These are phyloP conservation scores for Backusella luteola DNA, from an alignment of 192 early-diverging fungal genomes.

Conservation along the genomic window DNA sequence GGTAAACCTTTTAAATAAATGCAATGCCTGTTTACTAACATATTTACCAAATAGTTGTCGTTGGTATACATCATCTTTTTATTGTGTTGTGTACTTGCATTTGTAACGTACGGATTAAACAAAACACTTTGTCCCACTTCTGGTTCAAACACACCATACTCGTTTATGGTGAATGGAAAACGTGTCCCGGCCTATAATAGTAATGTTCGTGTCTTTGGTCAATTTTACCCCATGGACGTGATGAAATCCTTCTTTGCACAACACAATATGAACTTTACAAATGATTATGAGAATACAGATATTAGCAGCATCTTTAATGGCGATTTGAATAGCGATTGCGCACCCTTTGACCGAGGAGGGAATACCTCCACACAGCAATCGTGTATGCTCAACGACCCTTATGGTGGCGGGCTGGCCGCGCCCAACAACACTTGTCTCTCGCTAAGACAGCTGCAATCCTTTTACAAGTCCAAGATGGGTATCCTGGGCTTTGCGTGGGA, in stretches of 20 bases:
- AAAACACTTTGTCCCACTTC: slow-evolving; percentile 33
- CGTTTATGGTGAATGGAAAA: slow-evolving; percentile 8
- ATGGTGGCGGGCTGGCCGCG: slow-evolving; percentile 21
- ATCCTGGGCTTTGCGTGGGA: slow-evolving; percentile 31
- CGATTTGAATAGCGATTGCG: slow-evolving; percentile 19
- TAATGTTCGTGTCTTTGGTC: slow-evolving; percentile 34
- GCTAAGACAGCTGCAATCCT: slow-evolving; percentile 1
- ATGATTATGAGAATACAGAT: slow-evolving; percentile 32
- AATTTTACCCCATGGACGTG: slow-evolving; percentile 22
- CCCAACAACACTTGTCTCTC: slow-evolving; percentile 27
- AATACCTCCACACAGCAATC: neutral
- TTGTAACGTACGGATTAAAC: slow-evolving; percentile 46
- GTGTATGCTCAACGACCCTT: slow-evolving; percentile 20
- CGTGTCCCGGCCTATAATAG: slow-evolving; percentile 15
- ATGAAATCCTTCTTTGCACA: slow-evolving; percentile 22
- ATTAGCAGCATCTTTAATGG: slow-evolving; percentile 35
- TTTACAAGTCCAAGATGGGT: neutral
- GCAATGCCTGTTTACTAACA: neutral
- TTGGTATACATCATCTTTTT: slow-evolving; percentile 38
- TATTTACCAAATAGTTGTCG: slow-evolving; percentile 16
- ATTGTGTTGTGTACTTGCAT: slow-evolving; percentile 35
- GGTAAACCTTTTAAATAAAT: slow-evolving; percentile 20
- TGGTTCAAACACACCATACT: slow-evolving; percentile 18
- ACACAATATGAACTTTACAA: slow-evolving; percentile 23
- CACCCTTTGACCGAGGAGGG: neutral